Evolutionary conservation across 179 eudicot species (phyloP), one percentile per base, ranked within the genome.

Genomic region (Silene coronaria): DNA sequence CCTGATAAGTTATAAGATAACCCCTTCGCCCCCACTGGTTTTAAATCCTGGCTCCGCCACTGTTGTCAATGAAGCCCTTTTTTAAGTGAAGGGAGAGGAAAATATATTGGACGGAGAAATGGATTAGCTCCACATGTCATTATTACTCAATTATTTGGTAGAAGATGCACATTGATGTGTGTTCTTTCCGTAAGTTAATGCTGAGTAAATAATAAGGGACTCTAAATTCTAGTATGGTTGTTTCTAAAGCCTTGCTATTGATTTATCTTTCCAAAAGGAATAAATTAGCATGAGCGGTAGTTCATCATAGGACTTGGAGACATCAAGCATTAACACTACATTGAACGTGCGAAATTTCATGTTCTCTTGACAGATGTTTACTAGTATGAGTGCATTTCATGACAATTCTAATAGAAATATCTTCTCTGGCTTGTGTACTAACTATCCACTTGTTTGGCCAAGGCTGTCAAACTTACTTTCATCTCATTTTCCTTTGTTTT

Each of bases 381-480:
- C 48, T 36, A 36, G 45, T 36, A 32, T 66, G 48, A 66, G 70
- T n/a, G 48, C 48, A 66, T 32, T 66, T 66, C 48, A 30, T 64
- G 70, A 66, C 14, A 7, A 17, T 66, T n/a, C 16, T 36, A 28
- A 36, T 67, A n/a, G 7, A 26, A 62, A 26, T 24, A 14, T 11
- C 0, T 6, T 24, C 2, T 26, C 48, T 42, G 36, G 67, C 27
- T 12, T 62, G 17, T 26, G 45, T 16, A 28, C 46, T 32, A 30
- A 28, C 24, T 16, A 19, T 69, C 6, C 30, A 69, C 58, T 46
- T 45, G 51, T 21, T 3, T 69, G 19, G 34, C 16, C 24, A 21
- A 42, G 58, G 13, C 26, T 45, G 32, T 69, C 57, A 42, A 45
- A 14, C 58, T 69, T 69, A 23, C 7, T 45, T 69, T 42, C 8